Base-by-base conservation (phyloP, 768 basidiomycete genomes). In the Termitomyces sp. region DNA sequence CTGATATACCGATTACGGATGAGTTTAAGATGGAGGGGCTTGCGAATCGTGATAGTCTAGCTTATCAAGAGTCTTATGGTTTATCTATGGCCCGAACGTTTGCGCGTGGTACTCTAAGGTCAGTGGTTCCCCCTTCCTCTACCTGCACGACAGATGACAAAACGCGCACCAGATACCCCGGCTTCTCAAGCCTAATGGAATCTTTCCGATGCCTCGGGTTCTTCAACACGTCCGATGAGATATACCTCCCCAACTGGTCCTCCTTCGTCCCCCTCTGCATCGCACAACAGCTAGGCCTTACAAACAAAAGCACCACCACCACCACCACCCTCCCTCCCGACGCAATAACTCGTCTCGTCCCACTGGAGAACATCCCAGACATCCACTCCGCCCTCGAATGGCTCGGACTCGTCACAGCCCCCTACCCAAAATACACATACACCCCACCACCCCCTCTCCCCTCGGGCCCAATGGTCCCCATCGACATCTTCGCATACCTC, bases 31-130 rank as follows among this genome's bases (percentile, higher is more conserved):
- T 96, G 16, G 94, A 98, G 68, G 95, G 95, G 0, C 73, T 96
- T 1, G 87, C 96, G 22, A 98, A 98, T 71, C 78, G 94, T 33
- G 83, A 96, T 69, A 92, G 91, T 65, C 67, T 95, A 7, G 74
- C 80, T 0, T 97, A 98, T 68, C 80, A 80, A 0, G 73, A 79
- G 6, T 81, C 82, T 3, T 97, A 97, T 71, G 76, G 79, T 0
- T 76, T 94, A 3, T 6, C 16, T 1, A 4, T 16, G 9, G 78
- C 77, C 1, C 78, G 82, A 54, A 90, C 92, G 1, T 75, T 96
- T 54, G 73, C 97, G 67, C 81, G 96, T 38, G 96, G 96, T 5
- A 97, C 96, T 0, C 72, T 97, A 49, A 83, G 95, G 88, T 89
- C 62, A 53, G 76, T 40, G 6, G 12, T 11, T 35, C 6, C n/a